Conservation (phyloP, 2,329 filamentous ascomycete genomes). For the Paracorniculantispora psalliotae region DNA sequence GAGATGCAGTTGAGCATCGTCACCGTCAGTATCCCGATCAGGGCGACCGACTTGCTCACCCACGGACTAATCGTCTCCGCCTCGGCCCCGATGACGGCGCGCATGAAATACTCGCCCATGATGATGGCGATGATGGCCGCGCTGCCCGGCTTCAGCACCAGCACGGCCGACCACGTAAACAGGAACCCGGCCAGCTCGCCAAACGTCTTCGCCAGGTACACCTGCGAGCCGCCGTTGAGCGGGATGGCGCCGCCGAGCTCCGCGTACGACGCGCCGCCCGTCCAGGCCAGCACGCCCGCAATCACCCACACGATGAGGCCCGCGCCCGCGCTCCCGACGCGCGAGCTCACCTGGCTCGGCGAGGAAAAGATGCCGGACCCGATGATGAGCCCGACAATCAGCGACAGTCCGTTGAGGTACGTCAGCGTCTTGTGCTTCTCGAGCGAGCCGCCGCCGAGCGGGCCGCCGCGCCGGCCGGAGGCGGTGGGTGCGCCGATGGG, state of each 20-base stretch:
- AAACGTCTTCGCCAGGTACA: conserved; percentile 94
- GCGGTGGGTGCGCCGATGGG: conserved; percentile 74
- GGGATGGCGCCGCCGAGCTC: conserved; percentile 95
- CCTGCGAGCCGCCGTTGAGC: conserved; percentile 87
- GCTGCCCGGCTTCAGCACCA: conserved; percentile 89
- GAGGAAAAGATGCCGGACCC: conserved; percentile 96
- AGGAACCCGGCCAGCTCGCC: conserved; percentile 89
- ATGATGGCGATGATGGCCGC: conserved; percentile 96
- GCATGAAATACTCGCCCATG: conserved; percentile 94
- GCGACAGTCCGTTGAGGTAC: conserved; percentile 84
- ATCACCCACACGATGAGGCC: conserved; percentile 87
- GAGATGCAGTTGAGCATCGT: conserved; percentile 88
- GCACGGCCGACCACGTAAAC: conserved; percentile 93
- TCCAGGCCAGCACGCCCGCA: conserved; percentile 92
- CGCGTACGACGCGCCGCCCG: conserved; percentile 88
- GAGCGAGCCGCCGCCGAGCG: conserved; percentile 68
- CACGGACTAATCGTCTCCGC: conserved; percentile 75
- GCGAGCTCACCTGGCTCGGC: conserved; percentile 85
- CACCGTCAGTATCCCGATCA: conserved; percentile 69
- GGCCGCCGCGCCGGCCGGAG: conserved; percentile 41
- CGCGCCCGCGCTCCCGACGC: conserved; percentile 86
- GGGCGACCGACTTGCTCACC: conserved; percentile 84
- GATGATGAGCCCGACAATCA: conserved; percentile 91
- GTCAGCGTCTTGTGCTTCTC: conserved; percentile 96
- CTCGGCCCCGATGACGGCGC: conserved; percentile 81